Evolutionary conservation across 2,329 filamentous ascomycete genomes (phyloP).

Genomic region (Hypomyces rosellus): DNA sequence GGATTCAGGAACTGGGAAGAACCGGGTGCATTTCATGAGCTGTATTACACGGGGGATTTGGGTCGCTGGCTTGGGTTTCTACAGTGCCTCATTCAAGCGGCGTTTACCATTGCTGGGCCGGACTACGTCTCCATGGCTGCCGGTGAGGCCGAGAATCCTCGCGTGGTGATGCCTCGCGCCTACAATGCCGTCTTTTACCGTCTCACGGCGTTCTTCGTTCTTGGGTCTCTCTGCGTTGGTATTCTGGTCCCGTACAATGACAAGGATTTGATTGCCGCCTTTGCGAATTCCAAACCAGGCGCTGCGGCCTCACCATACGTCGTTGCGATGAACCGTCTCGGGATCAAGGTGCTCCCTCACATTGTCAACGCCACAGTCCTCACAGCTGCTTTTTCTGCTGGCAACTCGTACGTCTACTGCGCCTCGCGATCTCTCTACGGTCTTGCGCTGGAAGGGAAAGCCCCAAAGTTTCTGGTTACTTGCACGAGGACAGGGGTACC

Average conservation of each 20-base stretch:
- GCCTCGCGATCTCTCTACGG: conserved; percentile 63
- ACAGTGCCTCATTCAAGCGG: conserved; percentile 65
- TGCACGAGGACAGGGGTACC: conserved; percentile 64
- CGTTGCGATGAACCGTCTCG: conserved; percentile 60
- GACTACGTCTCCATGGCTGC: conserved; percentile 65
- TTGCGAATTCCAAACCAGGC: conserved; percentile 51
- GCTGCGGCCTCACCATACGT: conserved; percentile 65
- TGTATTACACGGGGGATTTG: conserved; percentile 56
- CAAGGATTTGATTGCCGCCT: conserved; percentile 52
- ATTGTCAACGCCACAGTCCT: conserved; percentile 70
- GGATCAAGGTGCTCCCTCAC: conserved; percentile 57
- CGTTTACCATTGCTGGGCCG: conserved; percentile 61
- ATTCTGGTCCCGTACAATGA: conserved; percentile 68
- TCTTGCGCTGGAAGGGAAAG: conserved; percentile 62
- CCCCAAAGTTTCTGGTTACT: conserved; percentile 51
- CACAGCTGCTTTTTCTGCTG: conserved; percentile 59
- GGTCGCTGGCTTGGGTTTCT: conserved; percentile 73
- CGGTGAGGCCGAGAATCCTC: conserved; percentile 65
- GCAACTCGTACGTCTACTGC: conserved; percentile 60
- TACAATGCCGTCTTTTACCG: conserved; percentile 78
- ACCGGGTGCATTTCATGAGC: conserved; percentile 64
- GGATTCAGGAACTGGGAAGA: conserved; percentile 63
- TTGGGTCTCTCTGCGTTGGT: conserved; percentile 66
- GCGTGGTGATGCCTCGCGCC: conserved; percentile 62
- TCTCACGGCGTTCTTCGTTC: conserved; percentile 67